Conservation (phyloP, 371 early-diverging fungal genomes). For the Saksenaea vasiformis region DNA sequence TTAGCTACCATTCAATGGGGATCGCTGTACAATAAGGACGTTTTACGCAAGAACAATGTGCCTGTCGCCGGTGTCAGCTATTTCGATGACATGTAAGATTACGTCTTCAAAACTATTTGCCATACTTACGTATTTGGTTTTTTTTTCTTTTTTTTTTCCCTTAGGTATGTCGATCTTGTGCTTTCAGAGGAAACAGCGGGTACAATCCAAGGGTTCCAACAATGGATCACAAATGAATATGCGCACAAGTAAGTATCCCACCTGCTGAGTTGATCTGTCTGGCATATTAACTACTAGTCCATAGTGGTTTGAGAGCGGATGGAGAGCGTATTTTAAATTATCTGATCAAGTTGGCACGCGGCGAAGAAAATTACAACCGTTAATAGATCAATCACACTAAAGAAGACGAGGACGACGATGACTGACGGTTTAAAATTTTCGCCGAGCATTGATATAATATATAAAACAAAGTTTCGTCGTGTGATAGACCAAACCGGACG, state of each 20-base stretch:
- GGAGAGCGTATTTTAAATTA: slow-evolving; percentile 56
- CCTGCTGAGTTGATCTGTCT: neutral
- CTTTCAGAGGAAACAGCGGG: slow-evolving; percentile 65
- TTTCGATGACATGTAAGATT: slow-evolving; percentile 74
- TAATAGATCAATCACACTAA: too few relatives aligned
- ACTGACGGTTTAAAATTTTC: too few relatives aligned
- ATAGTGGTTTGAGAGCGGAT: slow-evolving; percentile 59
- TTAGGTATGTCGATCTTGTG: slow-evolving; percentile 63
- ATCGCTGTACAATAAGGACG: slow-evolving; percentile 56
- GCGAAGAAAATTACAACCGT: slow-evolving; percentile 50
- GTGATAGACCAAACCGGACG: too few relatives aligned
- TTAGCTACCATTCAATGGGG: slow-evolving; percentile 66
- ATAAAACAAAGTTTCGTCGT: too few relatives aligned
- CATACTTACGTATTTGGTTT: too few relatives aligned
- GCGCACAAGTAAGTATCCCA: slow-evolving; percentile 62
- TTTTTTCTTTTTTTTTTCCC: neutral
- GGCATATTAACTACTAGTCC: neutral
- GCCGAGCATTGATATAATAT: too few relatives aligned
- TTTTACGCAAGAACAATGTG: slow-evolving; percentile 53
- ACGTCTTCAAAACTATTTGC: neutral
- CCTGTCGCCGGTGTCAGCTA: slow-evolving; percentile 71
- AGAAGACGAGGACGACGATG: too few relatives aligned
- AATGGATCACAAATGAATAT: slow-evolving; percentile 78
- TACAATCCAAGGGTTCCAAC: slow-evolving; percentile 60
- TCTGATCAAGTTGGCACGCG: slow-evolving; percentile 60